A percentile compares a stretch with the other conserved stretches of the same genome.
These are phyloP conservation scores for Epichloe festucae DNA, from an alignment of 2,329 filamentous ascomycete species.

Conservation along the genomic window DNA sequence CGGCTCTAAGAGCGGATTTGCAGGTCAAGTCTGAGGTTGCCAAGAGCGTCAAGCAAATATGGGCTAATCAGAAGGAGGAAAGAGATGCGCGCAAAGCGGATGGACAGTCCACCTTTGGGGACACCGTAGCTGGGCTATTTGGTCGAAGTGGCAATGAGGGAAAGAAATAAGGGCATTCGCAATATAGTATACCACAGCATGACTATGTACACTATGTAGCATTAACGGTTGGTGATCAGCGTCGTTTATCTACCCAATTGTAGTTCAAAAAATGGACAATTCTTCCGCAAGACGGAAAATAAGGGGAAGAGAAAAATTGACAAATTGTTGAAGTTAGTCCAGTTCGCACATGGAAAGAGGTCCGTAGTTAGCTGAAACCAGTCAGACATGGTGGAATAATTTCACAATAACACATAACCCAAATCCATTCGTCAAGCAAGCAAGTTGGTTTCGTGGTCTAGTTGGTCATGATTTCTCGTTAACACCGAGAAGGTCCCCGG, in stretches of 20 bases:
- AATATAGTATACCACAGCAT: neutral
- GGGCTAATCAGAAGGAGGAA: conserved; percentile 43
- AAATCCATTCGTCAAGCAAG: neutral
- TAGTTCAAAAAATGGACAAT: too few relatives aligned
- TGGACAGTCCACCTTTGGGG: conserved; percentile 19
- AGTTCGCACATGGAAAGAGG: too few relatives aligned
- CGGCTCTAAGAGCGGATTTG: conserved; percentile 49
- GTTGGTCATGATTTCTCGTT: conserved; percentile 28
- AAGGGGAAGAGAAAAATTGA: too few relatives aligned
- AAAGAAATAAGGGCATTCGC: neutral
- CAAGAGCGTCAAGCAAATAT: conserved; percentile 38
- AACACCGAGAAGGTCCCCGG: conserved; percentile 28
- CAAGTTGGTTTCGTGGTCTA: conserved; percentile 23
- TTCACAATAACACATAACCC: accelerated
- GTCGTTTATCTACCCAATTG: neutral
- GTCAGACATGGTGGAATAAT: too few relatives aligned
- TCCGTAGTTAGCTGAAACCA: too few relatives aligned
- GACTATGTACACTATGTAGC: neutral
- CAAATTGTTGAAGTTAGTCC: too few relatives aligned
- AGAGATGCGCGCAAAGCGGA: conserved; percentile 31
- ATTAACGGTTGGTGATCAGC: neutral
- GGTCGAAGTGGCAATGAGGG: conserved; percentile 14
- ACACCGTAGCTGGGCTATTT: conserved; percentile 18
- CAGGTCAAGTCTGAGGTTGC: conserved; percentile 48
- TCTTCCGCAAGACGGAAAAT: too few relatives aligned